Conservation (phyloP, 805 yeast genomes). For the Candida palmyrensis region DNA sequence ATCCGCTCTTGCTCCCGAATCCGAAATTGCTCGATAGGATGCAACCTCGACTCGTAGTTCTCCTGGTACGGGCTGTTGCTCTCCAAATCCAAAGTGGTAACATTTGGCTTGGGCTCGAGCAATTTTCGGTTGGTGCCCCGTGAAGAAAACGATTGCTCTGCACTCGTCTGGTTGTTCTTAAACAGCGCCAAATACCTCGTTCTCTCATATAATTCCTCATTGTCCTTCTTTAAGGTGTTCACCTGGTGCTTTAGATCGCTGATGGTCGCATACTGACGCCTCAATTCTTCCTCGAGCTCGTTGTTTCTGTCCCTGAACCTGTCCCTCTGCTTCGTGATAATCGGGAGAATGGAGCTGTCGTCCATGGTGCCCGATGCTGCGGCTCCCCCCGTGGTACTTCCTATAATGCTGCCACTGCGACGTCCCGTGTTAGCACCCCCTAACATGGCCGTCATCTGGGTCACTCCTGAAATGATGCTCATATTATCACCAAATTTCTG, state of each 20-base stretch:
- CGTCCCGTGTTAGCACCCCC: conserved; percentile 22
- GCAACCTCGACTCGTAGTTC: conserved; percentile 69
- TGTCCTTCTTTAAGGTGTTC: conserved; percentile 62
- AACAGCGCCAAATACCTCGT: conserved; percentile 61
- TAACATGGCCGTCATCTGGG: conserved; percentile 14
- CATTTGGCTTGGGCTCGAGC: conserved; percentile 27
- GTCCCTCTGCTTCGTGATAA: conserved; percentile 92
- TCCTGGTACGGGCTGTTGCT: conserved; percentile 53
- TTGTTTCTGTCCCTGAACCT: conserved; percentile 78
- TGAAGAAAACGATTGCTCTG: conserved; percentile 8
- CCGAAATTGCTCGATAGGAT: conserved; percentile 81
- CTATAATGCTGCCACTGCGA: conserved; percentile 12
- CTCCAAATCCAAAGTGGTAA: conserved; percentile 40
- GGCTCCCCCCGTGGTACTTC: conserved; percentile 41
- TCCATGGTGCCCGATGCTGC: conserved; percentile 14
- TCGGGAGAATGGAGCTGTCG: conserved; percentile 63
- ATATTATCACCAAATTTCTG: conserved; percentile 54
- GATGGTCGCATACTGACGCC: conserved; percentile 49
- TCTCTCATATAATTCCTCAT: conserved; percentile 74
- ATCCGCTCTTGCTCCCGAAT: conserved; percentile 73
- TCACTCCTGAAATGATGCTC: conserved; percentile 59
- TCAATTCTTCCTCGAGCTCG: conserved; percentile 78
- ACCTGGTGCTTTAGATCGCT: conserved; percentile 63
- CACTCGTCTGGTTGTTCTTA: conserved; percentile 16
- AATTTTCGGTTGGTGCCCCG: conserved; percentile 12